Evolutionary conservation across 495 filamentous ascomycete species (phyloP), one percentile per base, ranked within the genome.

Genomic region (Monascus purpureus): DNA sequence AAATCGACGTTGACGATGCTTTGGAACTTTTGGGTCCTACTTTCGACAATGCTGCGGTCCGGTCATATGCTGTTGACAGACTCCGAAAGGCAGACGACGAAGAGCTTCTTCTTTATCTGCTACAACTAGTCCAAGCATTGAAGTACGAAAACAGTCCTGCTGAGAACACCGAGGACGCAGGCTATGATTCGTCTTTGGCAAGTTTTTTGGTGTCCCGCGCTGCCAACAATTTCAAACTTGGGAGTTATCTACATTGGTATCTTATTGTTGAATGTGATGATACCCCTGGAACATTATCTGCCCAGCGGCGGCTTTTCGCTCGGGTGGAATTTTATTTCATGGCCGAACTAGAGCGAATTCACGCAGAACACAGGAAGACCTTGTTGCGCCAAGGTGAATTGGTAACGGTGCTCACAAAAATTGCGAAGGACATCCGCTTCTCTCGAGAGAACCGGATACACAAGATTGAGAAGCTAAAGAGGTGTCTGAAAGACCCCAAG

Each of bases 211-310:
- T 99, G 31, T 70, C 73, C 0, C 68, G 92, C 20, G 88, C 92
- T 6, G 75, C 78, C 9, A 70, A 77, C 32, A 94, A 88, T 43
- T 76, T 92, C 42, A 80, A 80, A 33, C 70, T 99, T 1, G 90
- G 87, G 4, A 99, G 90, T 48, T 94, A 84, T 49, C 71, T 99
- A 28, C 84, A 92, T 53, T 99, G 90, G 90, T 99, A 96, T 50
- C 65, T 99, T 1, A 94, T 94, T 74, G 92, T 96, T 2, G 92
- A 99, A 52, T 83, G 77, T 23, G 88, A 94, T 46, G 86, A 95
- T 43, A 69, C 75, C 32, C 70, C 72, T 5, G 73, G 77, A 8
- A 82, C 84, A 36, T 53, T 69, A 2, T 67, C 70, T 13, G 72
- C 75, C 30, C 77, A 85, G 37, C 82, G 77, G 17, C 77, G 79